A percentile compares a stretch with the other conserved stretches of the same genome.
phyloP scores from a whole-genome alignment of 2,329 filamentous ascomycete species.

The Neonectria faginata region DNA sequence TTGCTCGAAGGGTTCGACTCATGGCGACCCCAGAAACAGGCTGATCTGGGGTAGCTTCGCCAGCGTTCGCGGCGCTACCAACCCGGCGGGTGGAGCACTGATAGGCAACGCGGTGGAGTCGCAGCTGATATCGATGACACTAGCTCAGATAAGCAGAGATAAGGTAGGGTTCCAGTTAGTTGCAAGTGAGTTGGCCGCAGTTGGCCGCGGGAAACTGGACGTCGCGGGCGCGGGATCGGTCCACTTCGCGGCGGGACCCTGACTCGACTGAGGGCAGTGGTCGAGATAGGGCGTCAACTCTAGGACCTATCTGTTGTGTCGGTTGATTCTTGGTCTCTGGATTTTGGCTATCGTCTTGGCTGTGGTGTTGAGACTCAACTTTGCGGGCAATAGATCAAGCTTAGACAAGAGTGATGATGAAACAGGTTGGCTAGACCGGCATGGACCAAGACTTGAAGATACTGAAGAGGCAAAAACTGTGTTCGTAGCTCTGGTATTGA shows the following conservation, averaged over 20 bases:
- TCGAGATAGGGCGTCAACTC: conserved; percentile 32
- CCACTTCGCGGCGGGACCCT: neutral
- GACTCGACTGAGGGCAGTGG: neutral
- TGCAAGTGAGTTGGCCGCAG: conserved; percentile 5
- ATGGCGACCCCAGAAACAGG: conserved; percentile 27
- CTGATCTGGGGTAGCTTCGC: conserved; percentile 38
- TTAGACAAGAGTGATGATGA: neutral
- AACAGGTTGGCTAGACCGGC: neutral
- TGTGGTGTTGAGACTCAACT: neutral
- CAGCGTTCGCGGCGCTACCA: neutral
- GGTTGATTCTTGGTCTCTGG: neutral
- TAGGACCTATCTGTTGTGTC: conserved; percentile 4
- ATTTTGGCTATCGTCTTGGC: neutral
- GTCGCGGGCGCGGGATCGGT: neutral
- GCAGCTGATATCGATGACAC: conserved; percentile 23
- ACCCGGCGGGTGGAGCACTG: conserved; percentile 33
- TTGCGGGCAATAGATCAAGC: neutral
- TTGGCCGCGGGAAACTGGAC: conserved; percentile 37
- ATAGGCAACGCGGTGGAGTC: conserved; percentile 26
- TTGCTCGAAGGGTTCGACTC: conserved; percentile 24
- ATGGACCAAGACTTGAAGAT: neutral
- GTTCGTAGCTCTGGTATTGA: neutral
- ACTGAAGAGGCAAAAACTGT: too few species aligned
- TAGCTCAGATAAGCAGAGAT: conserved; percentile 24
- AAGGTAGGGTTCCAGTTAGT: neutral